Percentiles rank a stretch among this genome's conserved stretches.
These are phyloP conservation scores for Phytophthora cajani DNA, from an alignment of 352 stramenopile genomes.

Conservation along the genomic window DNA sequence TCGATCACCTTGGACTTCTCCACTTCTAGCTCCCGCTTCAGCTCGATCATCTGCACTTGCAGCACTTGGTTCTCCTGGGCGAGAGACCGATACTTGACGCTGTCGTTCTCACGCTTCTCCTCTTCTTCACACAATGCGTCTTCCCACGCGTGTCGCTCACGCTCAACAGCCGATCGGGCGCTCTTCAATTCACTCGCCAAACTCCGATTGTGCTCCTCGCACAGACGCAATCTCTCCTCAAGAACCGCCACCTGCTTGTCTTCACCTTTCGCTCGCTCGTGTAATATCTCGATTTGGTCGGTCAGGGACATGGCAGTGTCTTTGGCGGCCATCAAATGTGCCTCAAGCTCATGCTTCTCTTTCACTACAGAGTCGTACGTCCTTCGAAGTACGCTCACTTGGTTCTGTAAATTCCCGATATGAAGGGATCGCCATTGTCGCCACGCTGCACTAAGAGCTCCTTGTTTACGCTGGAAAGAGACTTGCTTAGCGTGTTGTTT, in stretches of 20 bases:
- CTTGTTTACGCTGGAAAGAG: constrained; percentile 19
- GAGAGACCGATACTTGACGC: constrained; percentile 39
- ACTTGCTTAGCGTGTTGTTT: constrained; percentile 30
- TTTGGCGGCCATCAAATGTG: constrained; percentile 47
- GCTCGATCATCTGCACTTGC: constrained; percentile 35
- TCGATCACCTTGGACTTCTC: constrained; percentile 25
- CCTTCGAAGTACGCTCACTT: constrained; percentile 26
- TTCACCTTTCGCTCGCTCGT: constrained; percentile 35
- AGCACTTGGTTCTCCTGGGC: constrained; percentile 42
- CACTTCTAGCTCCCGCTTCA: constrained; percentile 36
- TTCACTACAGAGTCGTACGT: constrained; percentile 23
- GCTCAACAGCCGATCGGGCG: constrained; percentile 22
- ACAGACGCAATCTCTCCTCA: constrained; percentile 40
- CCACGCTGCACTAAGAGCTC: constrained; percentile 42
- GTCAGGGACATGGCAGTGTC: constrained; percentile 46
- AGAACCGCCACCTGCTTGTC: constrained; percentile 38
- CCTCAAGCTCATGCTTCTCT: constrained; percentile 56
- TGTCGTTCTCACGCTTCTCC: constrained; percentile 32
- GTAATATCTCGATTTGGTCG: constrained; percentile 44
- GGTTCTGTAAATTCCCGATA: constrained; percentile 19
- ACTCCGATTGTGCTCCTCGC: constrained; percentile 35
- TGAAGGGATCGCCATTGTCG: constrained; percentile 44
- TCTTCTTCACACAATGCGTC: constrained; percentile 34
- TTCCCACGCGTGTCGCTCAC: constrained; percentile 42
- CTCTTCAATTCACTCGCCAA: constrained; percentile 33